These are phyloP conservation scores for Conticribra guillardii DNA, from an alignment of 108 stramenopile species.

Conservation along the genomic window DNA sequence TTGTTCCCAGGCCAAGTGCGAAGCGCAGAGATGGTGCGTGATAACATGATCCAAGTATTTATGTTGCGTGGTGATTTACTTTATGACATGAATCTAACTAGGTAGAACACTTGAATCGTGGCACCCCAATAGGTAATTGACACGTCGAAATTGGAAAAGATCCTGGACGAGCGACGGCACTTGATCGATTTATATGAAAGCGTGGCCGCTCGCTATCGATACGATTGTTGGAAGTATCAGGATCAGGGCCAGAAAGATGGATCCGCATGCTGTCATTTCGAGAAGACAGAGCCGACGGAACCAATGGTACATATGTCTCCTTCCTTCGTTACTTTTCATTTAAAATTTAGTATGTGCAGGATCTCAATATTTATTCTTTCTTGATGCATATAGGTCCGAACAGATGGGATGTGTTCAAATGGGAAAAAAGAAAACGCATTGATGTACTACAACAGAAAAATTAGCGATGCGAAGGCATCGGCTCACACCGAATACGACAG, in stretches of 20 bases:
- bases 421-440: constrained; percentile 30
- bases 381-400: constrained; percentile 10
- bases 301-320: constrained; percentile 24
- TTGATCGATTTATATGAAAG: constrained; percentile 52
- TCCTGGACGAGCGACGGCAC: constrained; percentile 38
- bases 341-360: not conserved
- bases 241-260: not conserved
- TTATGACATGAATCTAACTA: too few relatives aligned
- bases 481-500: constrained; percentile 2
- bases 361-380: not conserved
- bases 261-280: constrained; percentile 2
- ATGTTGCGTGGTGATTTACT: too few relatives aligned
- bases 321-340: too few relatives aligned
- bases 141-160: constrained; percentile 27
- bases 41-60: too few relatives aligned
- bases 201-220: constrained; percentile 42
- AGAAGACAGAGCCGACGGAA: constrained; percentile 7
- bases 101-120: too few relatives aligned
- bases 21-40: constrained; percentile 21
- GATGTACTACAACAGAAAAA: constrained; percentile 24
- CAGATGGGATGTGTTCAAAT: constrained; percentile 15
- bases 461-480: not conserved
- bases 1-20: constrained; percentile 66
- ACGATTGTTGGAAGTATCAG: constrained; percentile 31
- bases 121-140: too few relatives aligned